These are phyloP conservation scores for Chlamydomonas sp. DNA, from an alignment of 139 green algal genomes.

Conservation along the genomic window DNA sequence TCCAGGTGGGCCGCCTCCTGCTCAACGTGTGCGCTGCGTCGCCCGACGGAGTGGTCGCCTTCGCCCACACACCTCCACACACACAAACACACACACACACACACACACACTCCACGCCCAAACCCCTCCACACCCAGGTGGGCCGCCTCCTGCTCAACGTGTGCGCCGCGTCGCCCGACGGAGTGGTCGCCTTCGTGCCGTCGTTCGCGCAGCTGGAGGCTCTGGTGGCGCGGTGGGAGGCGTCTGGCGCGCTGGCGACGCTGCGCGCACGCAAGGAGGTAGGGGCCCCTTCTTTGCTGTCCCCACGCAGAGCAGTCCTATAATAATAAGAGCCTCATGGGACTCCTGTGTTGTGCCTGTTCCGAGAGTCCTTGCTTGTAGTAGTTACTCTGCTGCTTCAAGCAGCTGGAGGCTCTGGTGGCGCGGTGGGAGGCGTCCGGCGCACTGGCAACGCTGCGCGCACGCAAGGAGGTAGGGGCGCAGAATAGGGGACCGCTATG, in stretches of 20 bases:
- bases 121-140: conserved; percentile 25
- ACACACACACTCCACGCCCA: no score
- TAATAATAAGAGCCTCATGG: no score
- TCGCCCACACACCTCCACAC: conserved; percentile 44
- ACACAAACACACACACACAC: neutral
- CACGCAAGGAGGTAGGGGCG: conserved; percentile 40
- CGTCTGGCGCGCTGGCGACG: conserved; percentile 34
- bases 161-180: conserved; percentile 58
- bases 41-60: conserved; percentile 78
- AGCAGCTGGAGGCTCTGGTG: conserved; percentile 46
- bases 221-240: conserved; percentile 43
- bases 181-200: conserved; percentile 87
- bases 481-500: no score
- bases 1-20: conserved; percentile 54
- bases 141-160: conserved; percentile 68
- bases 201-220: conserved; percentile 72
- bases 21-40: conserved; percentile 62
- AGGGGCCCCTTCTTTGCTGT: no score
- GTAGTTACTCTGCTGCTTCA: no score
- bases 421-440: conserved; percentile 51
- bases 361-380: no score
- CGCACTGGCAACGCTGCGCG: conserved; percentile 35
- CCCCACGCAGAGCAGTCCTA: no score
- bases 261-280: conserved; percentile 51
- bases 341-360: no score